Conservation (phyloP, 495 filamentous ascomycete species). For the Endocarpon pusillum region DNA sequence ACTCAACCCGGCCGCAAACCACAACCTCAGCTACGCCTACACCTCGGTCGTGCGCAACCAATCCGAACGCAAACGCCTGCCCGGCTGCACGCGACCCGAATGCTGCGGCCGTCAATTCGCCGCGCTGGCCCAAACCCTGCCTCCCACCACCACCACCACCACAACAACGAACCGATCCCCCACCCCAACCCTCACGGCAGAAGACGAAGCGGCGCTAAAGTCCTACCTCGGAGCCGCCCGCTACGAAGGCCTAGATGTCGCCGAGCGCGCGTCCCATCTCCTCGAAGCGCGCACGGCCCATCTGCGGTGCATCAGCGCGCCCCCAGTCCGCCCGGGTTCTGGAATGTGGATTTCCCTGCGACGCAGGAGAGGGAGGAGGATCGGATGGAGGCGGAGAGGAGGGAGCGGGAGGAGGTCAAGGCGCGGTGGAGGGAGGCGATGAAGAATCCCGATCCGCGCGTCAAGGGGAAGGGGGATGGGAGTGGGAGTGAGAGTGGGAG, state of each 20-base stretch:
- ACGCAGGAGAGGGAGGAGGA: constrained; percentile 5
- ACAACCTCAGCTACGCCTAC: constrained; percentile 60
- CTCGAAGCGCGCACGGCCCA: constrained; percentile 14
- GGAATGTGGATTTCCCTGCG: constrained; percentile 71
- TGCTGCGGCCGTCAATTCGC: constrained; percentile 66
- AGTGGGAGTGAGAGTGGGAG: constrained; percentile 2
- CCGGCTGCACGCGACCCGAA: constrained; percentile 56
- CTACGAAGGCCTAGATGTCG: constrained; percentile 18
- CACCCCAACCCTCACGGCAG: constrained; percentile 8
- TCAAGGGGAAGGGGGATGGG: constrained; percentile 4
- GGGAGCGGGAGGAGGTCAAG: constrained; percentile 2
- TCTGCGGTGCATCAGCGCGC: constrained; percentile 46
- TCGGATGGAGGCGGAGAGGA: constrained; percentile 5
- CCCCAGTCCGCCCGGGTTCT: constrained; percentile 68
- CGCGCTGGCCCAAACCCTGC: constrained; percentile 37
- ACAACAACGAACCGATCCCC: constrained; percentile 8
- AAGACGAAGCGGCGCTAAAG: constrained; percentile 36
- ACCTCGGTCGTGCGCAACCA: constrained; percentile 55
- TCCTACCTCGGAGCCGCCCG: constrained; percentile 52
- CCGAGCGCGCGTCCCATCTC: too few relatives aligned
- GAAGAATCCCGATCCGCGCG: constrained; percentile 3
- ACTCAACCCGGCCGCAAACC: constrained; percentile 36
- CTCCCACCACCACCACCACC: constrained; percentile 7
- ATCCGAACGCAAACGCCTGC: constrained; percentile 54
- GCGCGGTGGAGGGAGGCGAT: constrained; percentile 4